Percentiles rank a stretch among this genome's conserved stretches.
Conservation (phyloP, 768 basidiomycete species). For the Galerina sulciceps region DNA sequence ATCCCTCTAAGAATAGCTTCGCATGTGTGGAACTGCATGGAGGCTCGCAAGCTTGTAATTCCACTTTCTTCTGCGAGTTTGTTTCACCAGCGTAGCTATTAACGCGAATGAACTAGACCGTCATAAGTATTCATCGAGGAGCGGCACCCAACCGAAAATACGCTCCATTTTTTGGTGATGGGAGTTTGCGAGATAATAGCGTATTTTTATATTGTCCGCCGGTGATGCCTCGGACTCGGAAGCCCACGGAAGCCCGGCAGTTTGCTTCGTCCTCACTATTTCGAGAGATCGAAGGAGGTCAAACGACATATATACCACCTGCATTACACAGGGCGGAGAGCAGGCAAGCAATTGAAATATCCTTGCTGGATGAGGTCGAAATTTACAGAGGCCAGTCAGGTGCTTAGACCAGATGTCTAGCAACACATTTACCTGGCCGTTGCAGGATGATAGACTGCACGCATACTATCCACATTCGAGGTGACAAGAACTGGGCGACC, state of each 20-base stretch:
- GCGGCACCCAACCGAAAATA: neutral
- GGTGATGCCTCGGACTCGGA: slow-evolving; percentile 14
- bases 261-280: neutral
- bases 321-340: too few species aligned
- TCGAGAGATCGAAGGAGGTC: neutral
- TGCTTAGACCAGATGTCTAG: too few species aligned
- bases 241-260: neutral
- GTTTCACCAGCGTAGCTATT: neutral
- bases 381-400: too few species aligned
- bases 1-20: slow-evolving; percentile 16
- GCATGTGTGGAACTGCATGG: slow-evolving; percentile 10
- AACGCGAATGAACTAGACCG: slow-evolving; percentile 14
- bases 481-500: too few species aligned
- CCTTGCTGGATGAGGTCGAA: too few species aligned
- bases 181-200: too few species aligned
- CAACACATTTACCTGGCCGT: too few species aligned
- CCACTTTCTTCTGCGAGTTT: neutral
- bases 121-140: neutral
- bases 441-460: too few species aligned
- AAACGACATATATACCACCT: neutral
- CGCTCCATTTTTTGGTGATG: neutral
- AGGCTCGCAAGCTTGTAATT: too few species aligned
- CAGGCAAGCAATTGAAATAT: too few species aligned
- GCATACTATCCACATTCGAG: too few species aligned
- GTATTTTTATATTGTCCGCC: neutral